phyloP scores from a whole-genome alignment of 1,139 yeast species.

The Suhomyces chickasaworum region DNA sequence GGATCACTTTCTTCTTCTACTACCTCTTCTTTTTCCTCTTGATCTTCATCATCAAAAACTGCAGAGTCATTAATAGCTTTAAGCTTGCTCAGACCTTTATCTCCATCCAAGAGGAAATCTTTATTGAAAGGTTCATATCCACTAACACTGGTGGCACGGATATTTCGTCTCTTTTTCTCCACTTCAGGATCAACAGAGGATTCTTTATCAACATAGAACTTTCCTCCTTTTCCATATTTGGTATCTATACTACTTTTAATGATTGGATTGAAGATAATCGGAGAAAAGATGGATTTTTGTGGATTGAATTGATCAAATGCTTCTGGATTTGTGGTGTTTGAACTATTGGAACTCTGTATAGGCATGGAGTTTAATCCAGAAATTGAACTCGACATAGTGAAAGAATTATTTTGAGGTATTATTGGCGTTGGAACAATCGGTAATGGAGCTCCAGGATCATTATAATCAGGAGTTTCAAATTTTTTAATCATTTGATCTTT shows the following conservation, averaged over 20 bases:
- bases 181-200: slow-evolving; percentile 27
- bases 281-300: slow-evolving; percentile 67
- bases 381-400: slow-evolving; percentile 16
- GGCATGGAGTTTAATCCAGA: slow-evolving; percentile 7
- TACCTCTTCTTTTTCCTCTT: slow-evolving; percentile 5
- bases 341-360: neutral
- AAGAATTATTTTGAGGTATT: slow-evolving; percentile 26
- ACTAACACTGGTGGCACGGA: slow-evolving; percentile 47
- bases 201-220: slow-evolving; percentile 62
- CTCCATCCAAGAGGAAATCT: slow-evolving; percentile 9
- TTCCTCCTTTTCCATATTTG: slow-evolving; percentile 84
- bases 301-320: slow-evolving; percentile 3
- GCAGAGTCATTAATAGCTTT: slow-evolving; percentile 1
- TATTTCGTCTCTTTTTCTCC: slow-evolving; percentile 24
- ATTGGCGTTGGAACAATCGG: slow-evolving; percentile 65
- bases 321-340: neutral
- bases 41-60: slow-evolving; percentile 3
- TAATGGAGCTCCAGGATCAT: slow-evolving; percentile 81
- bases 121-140: slow-evolving; percentile 28
- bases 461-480: slow-evolving; percentile 54
- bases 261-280: slow-evolving; percentile 75
- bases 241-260: slow-evolving; percentile 76
- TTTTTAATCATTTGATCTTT: slow-evolving; percentile 43
- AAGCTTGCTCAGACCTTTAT: slow-evolving; percentile 1
- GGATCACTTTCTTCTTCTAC: slow-evolving; percentile 9